Evolutionary conservation across 345 rosid species (phyloP), one percentile per base, ranked within the genome.

Genomic region (Gossypium turneri): DNA sequence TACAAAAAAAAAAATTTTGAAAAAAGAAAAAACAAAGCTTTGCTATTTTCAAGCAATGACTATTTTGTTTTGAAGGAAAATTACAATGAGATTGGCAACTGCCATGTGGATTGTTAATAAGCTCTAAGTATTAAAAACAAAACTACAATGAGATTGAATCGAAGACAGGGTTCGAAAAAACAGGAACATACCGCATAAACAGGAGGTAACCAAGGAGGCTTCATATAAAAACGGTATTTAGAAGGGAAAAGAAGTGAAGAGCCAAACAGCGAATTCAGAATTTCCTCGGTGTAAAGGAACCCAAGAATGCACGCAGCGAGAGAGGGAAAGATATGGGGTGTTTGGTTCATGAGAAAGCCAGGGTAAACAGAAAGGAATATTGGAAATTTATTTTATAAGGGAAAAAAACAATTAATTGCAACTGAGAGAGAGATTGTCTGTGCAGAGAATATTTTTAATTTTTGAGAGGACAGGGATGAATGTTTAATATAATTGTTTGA

Each of bases 171-270:
- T 77, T 79, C 69, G 38, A 67, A 73, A 51, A 24, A 52, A 38
- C 62, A 44, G 7, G 55, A 78, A 19, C 74, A 48, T 76, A 85
- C 93, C 90, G 80, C 61, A 77, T 70, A 72, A 74, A 75, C 41
- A 79, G 78, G 70, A 73, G 62, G 63, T 51, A 10, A 76, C 88
- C 89, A 84, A 44, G 90, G 97, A 72, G 92, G 86, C 88, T 85
- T 22, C 61, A 57, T 22, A 7, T 11, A 57, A 57, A 57, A 57
- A 34, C 7, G 41, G 41, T 5, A 34, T 34, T 34, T 34, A 34
- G 41, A 34, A 34, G 41, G 41, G 41, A 34, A 34, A 34, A 34
- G 41, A 34, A 34, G 7, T 34, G 41, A 34, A 34, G 41, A 34
- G 41, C 41, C 7, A 34, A 34, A 34, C 41, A 34, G 41, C 41